A percentile compares a stretch with the other conserved stretches of the same genome.
These are phyloP conservation scores for Penicillium riverlandense DNA, from an alignment of 495 filamentous ascomycete species.

Conservation along the genomic window DNA sequence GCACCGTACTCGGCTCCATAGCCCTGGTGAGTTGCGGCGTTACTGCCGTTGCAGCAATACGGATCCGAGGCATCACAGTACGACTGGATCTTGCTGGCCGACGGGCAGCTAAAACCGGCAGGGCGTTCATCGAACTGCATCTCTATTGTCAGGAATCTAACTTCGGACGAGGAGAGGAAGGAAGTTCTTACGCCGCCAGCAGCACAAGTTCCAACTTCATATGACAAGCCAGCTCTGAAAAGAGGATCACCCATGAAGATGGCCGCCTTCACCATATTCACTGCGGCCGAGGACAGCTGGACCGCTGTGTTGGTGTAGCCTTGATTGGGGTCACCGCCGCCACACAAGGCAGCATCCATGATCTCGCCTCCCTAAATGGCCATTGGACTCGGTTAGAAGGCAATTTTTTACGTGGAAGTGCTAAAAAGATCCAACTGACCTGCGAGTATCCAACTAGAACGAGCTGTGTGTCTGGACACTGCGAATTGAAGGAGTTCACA, in stretches of 20 bases:
- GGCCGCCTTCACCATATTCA: constrained; percentile 49
- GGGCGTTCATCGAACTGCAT: constrained; percentile 49
- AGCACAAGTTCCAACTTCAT: constrained; percentile 54
- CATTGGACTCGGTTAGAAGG: background rate
- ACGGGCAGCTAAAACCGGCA: constrained; percentile 47
- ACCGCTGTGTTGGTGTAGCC: constrained; percentile 42
- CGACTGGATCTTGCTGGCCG: constrained; percentile 45
- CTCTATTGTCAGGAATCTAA: background rate
- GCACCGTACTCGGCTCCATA: constrained; percentile 54
- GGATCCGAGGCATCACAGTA: constrained; percentile 59
- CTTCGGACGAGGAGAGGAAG: background rate
- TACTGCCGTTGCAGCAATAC: constrained; percentile 57
- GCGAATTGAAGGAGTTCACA: constrained; percentile 45
- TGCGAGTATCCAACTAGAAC: constrained; percentile 58
- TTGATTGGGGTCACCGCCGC: constrained; percentile 47
- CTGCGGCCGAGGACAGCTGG: constrained; percentile 34
- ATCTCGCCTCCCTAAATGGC: constrained; percentile 50
- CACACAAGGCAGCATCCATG: constrained; percentile 57
- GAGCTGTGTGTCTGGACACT: constrained; percentile 51
- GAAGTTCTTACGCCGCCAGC: constrained; percentile 45
- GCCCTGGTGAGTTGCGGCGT: constrained; percentile 48
- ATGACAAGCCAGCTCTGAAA: constrained; percentile 43
- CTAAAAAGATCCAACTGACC: constrained; percentile 17
- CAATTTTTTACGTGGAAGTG: background rate
- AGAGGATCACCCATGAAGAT: constrained; percentile 60